Evolutionary conservation across 169 alveolate genomes (phyloP).

Genomic region (Babesia microti): DNA sequence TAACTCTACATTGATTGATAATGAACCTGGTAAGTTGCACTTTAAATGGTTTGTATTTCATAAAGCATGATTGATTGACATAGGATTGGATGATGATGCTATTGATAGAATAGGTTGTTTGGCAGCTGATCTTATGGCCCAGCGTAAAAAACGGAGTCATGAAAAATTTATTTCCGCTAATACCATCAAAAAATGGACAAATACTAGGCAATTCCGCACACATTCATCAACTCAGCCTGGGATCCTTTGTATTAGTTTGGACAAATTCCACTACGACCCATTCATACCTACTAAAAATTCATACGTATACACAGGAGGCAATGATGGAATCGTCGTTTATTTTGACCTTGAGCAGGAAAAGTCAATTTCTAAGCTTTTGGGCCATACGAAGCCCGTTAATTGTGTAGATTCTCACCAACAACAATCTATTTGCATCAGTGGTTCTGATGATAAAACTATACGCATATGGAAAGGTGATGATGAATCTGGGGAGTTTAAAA

Average conservation of each 20-base stretch:
- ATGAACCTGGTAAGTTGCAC: neutral
- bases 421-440: constrained; percentile 11
- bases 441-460: constrained; percentile 66
- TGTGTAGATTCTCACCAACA: constrained; percentile 50
- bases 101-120: constrained; percentile 40
- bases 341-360: constrained; percentile 48
- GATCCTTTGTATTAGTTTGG: constrained; percentile 43
- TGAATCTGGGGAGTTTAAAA: constrained; percentile 29
- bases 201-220: constrained; percentile 43
- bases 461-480: constrained; percentile 56
- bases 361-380: constrained; percentile 36
- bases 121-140: constrained; percentile 52
- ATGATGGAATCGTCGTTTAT: constrained; percentile 59
- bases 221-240: constrained; percentile 60
- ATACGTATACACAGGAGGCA: constrained; percentile 66
- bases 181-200: constrained; percentile 22
- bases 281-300: constrained; percentile 25
- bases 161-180: constrained; percentile 15
- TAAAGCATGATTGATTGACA: neutral
- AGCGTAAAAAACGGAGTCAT: constrained; percentile 56
- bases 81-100: constrained; percentile 48
- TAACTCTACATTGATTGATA: no score
- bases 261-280: constrained; percentile 12
- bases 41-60: neutral
- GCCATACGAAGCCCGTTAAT: constrained; percentile 55